phyloP scores from a whole-genome alignment of 1,284 basidiomycete genomes.

The Ustilago xerochloae region DNA sequence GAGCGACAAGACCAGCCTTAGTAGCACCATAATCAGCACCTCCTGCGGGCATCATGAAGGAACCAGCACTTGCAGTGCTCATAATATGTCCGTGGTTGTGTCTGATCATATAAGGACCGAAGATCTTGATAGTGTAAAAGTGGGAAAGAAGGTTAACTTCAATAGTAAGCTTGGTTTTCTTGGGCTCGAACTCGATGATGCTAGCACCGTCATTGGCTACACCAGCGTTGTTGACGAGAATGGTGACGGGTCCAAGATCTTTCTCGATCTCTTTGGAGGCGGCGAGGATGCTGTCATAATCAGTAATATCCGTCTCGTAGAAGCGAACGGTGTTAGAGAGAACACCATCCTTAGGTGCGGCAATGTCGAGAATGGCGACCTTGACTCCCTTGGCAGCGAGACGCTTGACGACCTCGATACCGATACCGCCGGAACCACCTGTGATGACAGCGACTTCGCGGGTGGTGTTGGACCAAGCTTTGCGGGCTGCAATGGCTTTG shows the following conservation, averaged over 20 bases:
- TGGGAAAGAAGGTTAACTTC: conserved; percentile 63
- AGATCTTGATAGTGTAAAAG: conserved; percentile 60
- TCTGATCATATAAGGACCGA: conserved; percentile 61
- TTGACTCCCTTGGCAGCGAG: conserved; percentile 47
- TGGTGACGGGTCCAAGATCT: conserved; percentile 41
- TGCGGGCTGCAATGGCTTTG: conserved; percentile 31
- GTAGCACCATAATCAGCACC: conserved; percentile 59
- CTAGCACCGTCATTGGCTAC: conserved; percentile 54
- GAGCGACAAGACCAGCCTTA: conserved; percentile 60
- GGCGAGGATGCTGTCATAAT: conserved; percentile 46
- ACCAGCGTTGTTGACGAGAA: conserved; percentile 58
- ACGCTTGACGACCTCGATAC: conserved; percentile 56
- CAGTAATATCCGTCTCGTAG: conserved; percentile 62
- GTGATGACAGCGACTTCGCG: conserved; percentile 64
- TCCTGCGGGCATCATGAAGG: conserved; percentile 59
- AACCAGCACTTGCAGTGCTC: conserved; percentile 54
- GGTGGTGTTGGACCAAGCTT: conserved; percentile 52
- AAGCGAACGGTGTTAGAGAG: conserved; percentile 25
- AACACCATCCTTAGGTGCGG: conserved; percentile 30
- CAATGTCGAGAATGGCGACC: conserved; percentile 66
- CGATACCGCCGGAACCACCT: conserved; percentile 66
- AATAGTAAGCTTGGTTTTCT: conserved; percentile 49
- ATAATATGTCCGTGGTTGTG: conserved; percentile 65
- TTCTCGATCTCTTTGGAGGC: conserved; percentile 53
- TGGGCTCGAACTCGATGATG: conserved; percentile 50